Evolutionary conservation across 140 eudicot species (phyloP), one percentile per base, ranked within the genome.

Genomic region (Ambrosia hybrid): DNA sequence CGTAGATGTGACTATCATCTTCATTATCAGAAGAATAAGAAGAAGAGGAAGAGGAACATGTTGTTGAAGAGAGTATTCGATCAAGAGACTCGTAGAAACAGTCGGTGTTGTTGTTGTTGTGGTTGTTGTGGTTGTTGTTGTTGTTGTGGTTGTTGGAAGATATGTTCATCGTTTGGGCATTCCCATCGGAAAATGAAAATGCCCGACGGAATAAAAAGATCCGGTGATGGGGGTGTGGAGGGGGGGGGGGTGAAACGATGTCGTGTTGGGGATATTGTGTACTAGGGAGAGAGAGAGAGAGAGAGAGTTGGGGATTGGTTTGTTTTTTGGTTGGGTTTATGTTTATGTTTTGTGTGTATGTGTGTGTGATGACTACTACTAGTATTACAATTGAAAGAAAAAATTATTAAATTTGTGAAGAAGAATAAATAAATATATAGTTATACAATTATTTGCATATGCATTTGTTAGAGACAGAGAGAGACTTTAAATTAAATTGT

Each of bases 101-200:
- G 16, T 80, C 90, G 78, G 34, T 30, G 34, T 77, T 75, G 48
- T 2, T 48, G 2, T 8, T 11, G 53, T 11, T 3, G 59, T n/a
- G 16, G 5, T 73, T 77, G n/a, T n/a, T n/a, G n/a, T n/a, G n/a
- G 46, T 67, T 78, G 51, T 70, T 77, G 17, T 73, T 84, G 45
- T 82, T 82, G 49, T 85, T 82, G 59, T 82, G 81, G 15, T 76
- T 79, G 81, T 75, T 80, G 67, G 58, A 81, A 52, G 85, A 68
- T 87, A 78, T 89, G 95, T 83, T 92, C 96, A 89, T 92, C 79
- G 90, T 86, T 80, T 79, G 89, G 89, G 95, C 86, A 77, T 83
- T 78, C 91, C 83, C 96, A 87, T 81, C 83, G 66, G 83, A 58
- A 77, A 83, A 76, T 83, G 87, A 82, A 79, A 82, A 75, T 79